These are phyloP conservation scores for Naganishia randhawae DNA, from an alignment of 768 basidiomycete species.

Conservation along the genomic window DNA sequence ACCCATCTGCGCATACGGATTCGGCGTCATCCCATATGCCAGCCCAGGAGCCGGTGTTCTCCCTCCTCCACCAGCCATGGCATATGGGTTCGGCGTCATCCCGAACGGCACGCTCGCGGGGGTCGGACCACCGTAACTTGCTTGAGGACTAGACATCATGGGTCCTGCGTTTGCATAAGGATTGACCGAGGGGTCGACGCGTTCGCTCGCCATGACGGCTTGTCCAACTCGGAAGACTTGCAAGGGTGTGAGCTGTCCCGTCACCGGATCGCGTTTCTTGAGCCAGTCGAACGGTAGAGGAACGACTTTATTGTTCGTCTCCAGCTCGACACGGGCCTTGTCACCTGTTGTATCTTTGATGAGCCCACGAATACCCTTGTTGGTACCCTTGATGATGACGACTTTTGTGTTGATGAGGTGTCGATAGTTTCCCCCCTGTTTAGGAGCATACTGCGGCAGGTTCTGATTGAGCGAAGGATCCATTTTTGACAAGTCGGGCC, in stretches of 20 bases:
- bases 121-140: constrained; percentile 33
- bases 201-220: constrained; percentile 26
- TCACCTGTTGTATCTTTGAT: constrained; percentile 93
- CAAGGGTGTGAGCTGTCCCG: neutral
- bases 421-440: constrained; percentile 58
- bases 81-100: constrained; percentile 56
- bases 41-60: constrained; percentile 33
- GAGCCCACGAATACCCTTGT: constrained; percentile 84
- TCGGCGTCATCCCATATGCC: constrained; percentile 48
- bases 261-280: constrained; percentile 56
- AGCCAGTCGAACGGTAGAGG: constrained; percentile 78
- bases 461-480: constrained; percentile 64
- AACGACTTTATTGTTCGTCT: constrained; percentile 81
- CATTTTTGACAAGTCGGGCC: constrained; percentile 81
- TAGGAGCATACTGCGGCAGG: constrained; percentile 39
- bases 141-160: neutral
- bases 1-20: constrained; percentile 54
- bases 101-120: constrained; percentile 39
- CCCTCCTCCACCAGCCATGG: constrained; percentile 39
- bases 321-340: constrained; percentile 82
- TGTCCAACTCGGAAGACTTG: constrained; percentile 1
- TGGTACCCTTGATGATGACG: constrained; percentile 74
- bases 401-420: constrained; percentile 74
- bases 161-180: constrained; percentile 23
- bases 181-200: constrained; percentile 20